Base-by-base conservation (phyloP, 192 early-diverging fungal species). In the Linderina pennispora region DNA sequence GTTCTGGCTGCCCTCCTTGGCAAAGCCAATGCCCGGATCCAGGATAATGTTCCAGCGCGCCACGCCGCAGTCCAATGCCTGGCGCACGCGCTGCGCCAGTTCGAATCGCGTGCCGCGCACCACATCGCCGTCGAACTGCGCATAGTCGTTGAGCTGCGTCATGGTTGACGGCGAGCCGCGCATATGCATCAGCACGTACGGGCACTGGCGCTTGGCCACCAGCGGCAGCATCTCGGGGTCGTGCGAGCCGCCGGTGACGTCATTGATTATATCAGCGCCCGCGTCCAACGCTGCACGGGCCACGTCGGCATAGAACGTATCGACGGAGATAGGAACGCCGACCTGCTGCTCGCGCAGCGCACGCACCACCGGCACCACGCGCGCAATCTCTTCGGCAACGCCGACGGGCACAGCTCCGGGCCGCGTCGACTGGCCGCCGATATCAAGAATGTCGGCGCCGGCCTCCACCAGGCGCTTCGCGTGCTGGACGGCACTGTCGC, bases 21-120 rank as follows among this genome's bases (percentile, higher is more conserved):
- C 92, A 76, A 99, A 99, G 1, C 97, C 97, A 47, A 99, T 80
- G 18, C 97, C 97, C 10, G 97, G 97, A 52, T 99, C 97, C 3
- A 95, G 64, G 50, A 94, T 87, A 19, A 99, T 90, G 65, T 98
- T 98, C 97, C 97, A 99, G 9, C 92, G 77, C 33, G 81, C 76
- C 4, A 99, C 81, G 36, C 96, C 96, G 1, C 77, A 72, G n/a
- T 67, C 55, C 16, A 94, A 65, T 1, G 94, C 91, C 15, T 57
- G 63, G 36, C 82, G 58, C 16, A 94, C 78, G 8, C 77, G 65
- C 43, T 69, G 65, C 17, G 74, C 65, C n/a, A 99, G 76, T 50
- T 83, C 84, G 7, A 61, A 53, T 32, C 79, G 75, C 26, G 94
- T 81, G 43, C 80, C 87, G 2, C 56, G 64, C 7, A 94, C 73